Percentiles rank a stretch among this genome's conserved stretches.
Evolutionary conservation across 2,329 filamentous ascomycete genomes (phyloP).

Genomic region (Hymenoscyphus occultus): DNA sequence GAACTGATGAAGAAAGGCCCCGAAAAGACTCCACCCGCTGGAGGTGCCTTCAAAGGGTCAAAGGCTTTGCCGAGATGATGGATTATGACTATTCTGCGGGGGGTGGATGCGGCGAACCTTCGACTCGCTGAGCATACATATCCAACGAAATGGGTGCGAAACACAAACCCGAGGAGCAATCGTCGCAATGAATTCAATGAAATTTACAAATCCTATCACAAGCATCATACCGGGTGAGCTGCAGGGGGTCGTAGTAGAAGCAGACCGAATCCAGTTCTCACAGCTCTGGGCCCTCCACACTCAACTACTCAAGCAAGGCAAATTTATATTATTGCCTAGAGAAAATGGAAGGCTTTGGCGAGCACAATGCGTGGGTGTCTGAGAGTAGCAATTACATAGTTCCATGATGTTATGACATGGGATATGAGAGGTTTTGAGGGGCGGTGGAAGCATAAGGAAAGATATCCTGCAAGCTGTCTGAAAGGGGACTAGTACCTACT

Average conservation of each 20-base stretch:
- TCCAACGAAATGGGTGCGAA: too few species aligned
- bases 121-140: too few species aligned
- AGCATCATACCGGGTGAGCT: neutral
- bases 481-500: neutral
- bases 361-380: neutral
- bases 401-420: neutral
- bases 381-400: neutral
- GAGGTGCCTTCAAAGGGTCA: conserved; percentile 18
- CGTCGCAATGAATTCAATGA: too few species aligned
- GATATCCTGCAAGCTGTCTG: neutral
- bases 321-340: neutral
- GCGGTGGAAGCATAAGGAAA: neutral
- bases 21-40: conserved; percentile 12
- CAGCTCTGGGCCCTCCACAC: neutral
- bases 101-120: neutral
- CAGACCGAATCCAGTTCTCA: neutral
- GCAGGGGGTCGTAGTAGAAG: neutral
- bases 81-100: neutral
- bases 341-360: neutral
- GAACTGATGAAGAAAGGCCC: conserved; percentile 65
- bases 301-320: conserved; percentile 4
- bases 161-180: too few species aligned
- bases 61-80: conserved; percentile 27
- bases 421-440: neutral
- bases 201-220: too few species aligned